Evolutionary conservation across 129 eudicot genomes (phyloP).

Genomic region (Gnaphalium uliginosum): DNA sequence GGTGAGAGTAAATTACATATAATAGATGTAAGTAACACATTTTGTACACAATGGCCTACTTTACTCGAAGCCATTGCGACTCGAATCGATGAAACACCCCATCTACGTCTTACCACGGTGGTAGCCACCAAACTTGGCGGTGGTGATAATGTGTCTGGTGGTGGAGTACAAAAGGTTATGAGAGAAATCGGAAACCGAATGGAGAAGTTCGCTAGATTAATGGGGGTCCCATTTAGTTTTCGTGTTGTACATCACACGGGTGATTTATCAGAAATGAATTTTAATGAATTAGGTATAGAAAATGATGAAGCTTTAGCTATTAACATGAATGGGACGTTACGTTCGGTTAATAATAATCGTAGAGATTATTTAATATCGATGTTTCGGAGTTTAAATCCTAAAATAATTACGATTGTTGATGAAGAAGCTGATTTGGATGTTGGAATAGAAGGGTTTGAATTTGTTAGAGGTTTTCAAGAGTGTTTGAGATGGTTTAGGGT

Average conservation of each 20-base stretch:
- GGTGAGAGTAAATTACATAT: slow-evolving; percentile 72
- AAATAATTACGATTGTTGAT: slow-evolving; percentile 69
- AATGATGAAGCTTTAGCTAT: slow-evolving; percentile 79
- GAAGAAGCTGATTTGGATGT: slow-evolving; percentile 82
- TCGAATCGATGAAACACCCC: slow-evolving; percentile 76
- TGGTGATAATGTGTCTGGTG: background rate
- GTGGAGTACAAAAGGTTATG: slow-evolving; percentile 67
- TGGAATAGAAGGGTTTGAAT: slow-evolving; percentile 58
- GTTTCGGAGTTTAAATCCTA: slow-evolving; percentile 59
- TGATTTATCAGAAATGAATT: slow-evolving; percentile 60
- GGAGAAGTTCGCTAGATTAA: slow-evolving; percentile 88
- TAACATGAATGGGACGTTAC: slow-evolving; percentile 72
- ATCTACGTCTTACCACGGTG: slow-evolving; percentile 66
- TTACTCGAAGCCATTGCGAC: slow-evolving; percentile 89
- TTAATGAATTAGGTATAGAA: slow-evolving; percentile 45
- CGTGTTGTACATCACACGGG: slow-evolving; percentile 64
- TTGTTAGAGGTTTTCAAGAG: slow-evolving; percentile 70
- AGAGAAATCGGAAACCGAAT: slow-evolving; percentile 73
- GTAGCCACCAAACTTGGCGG: slow-evolving; percentile 33
- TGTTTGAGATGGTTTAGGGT: slow-evolving; percentile 86
- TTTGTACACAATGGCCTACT: slow-evolving; percentile 97
- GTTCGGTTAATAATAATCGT: slow-evolving; percentile 38
- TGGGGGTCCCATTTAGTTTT: slow-evolving; percentile 92
- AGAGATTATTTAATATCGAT: slow-evolving; percentile 52
- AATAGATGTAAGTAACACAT: slow-evolving; percentile 73